Evolutionary conservation across 1,139 yeast genomes (phyloP), one percentile per base, ranked within the genome.

Genomic region (Taiozyma sp.): DNA sequence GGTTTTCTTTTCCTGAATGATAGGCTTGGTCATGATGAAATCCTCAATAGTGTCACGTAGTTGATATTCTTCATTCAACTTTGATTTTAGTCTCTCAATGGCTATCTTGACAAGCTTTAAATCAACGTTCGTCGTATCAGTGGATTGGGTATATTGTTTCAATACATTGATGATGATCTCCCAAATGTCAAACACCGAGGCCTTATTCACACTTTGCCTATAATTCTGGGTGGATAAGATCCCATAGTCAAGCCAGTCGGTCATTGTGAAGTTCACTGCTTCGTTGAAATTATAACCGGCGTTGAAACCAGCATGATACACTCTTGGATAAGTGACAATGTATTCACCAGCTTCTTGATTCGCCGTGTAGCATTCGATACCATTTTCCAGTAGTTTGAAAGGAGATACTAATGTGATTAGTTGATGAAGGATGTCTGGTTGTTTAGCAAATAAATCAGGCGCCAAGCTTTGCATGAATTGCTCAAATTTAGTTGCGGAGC

Each of bases 371-470:
- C 87, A 81, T 13, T 75, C 74, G 8, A 88, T 81, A 0, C 80
- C 82, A 41, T 81, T 73, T 32, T 78, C 71, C 4, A 72, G 65
- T 30, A 86, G 70, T 38, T 76, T 72, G 58, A 70, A 73, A 0
- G 97, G 97, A 6, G 92, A 83, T 4, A 91, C 67, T 62, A 91
- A 73, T 0, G 97, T 86, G 13, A 90, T 91, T 49, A 93, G 72
- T 65, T 92, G 97, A 68, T 89, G 96, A 50, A 92, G 71, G 55
- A 92, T 74, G 69, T 91, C 97, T 0, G 96, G 97, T 61, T 92
- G 97, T 61, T 85, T 81, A 47, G 80, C 78, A 65, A 92, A 89
- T 52, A 89, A 74, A 64, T 90, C 97, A 0, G 98, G 98, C 0
- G 93, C 89, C 38, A 77, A 65, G 12, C 70, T 66, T 52, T 72